Evolutionary conservation across 2,329 filamentous ascomycete genomes (phyloP).

Genomic region (Sphaerulina vaccinii): DNA sequence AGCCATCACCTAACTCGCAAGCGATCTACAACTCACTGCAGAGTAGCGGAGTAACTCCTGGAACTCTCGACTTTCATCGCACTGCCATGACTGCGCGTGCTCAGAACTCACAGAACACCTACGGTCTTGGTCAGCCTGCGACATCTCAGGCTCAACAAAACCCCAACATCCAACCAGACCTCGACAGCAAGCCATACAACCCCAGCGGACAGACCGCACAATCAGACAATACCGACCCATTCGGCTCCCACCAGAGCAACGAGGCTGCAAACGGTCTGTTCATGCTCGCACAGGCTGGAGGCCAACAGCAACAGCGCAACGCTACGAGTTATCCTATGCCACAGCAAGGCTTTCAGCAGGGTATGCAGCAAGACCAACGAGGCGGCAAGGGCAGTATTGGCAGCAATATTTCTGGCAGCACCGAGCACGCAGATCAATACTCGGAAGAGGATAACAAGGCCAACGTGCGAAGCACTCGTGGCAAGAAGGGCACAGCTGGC

Average conservation of each 20-base stretch:
- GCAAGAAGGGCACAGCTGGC: constrained; percentile 61
- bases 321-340: constrained; percentile 50
- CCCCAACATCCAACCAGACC: constrained; percentile 40
- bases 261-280: constrained; percentile 94
- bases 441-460: constrained; percentile 73
- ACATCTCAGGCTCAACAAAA: constrained; percentile 47
- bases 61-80: constrained; percentile 90
- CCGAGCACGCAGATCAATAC: constrained; percentile 54
- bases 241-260: constrained; percentile 84
- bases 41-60: constrained; percentile 80
- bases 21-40: constrained; percentile 76
- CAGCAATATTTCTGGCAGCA: constrained; percentile 59
- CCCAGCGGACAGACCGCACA: constrained; percentile 49
- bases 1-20: constrained; percentile 81
- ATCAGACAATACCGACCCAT: constrained; percentile 58
- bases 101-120: constrained; percentile 49
- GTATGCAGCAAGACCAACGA: constrained; percentile 37
- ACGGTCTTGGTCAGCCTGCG: constrained; percentile 38
- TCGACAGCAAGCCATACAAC: constrained; percentile 53
- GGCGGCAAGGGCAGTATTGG: constrained; percentile 49
- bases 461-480: constrained; percentile 60
- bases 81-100: constrained; percentile 81
- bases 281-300: constrained; percentile 75
- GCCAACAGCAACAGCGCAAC: constrained; percentile 47
- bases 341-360: constrained; percentile 47